A percentile compares a stretch with the other conserved stretches of the same genome.
These are phyloP conservation scores for Lipomyces yamanashiensis DNA, from an alignment of 805 yeast genomes.

Conservation along the genomic window DNA sequence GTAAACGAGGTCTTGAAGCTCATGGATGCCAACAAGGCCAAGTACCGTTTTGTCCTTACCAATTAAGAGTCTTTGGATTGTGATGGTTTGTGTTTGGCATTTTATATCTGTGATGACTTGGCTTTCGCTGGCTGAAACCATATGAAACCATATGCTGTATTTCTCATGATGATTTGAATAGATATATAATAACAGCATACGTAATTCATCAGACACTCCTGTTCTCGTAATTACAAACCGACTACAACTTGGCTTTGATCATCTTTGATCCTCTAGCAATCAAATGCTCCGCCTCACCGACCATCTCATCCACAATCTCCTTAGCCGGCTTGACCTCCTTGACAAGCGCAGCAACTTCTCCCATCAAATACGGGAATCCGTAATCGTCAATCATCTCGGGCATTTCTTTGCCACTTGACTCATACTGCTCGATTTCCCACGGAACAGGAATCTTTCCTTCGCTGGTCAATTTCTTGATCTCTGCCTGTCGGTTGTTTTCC, in stretches of 20 bases:
- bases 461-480: slow-evolving; percentile 35
- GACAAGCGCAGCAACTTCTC: slow-evolving; percentile 40
- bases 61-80: slow-evolving; percentile 7
- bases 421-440: slow-evolving; percentile 37
- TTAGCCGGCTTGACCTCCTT: slow-evolving; percentile 39
- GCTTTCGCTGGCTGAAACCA: background rate
- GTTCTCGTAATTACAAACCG: too few relatives aligned
- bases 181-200: too few relatives aligned
- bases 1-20: slow-evolving; percentile 33
- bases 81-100: too few relatives aligned
- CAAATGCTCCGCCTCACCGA: slow-evolving; percentile 37
- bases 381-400: slow-evolving; percentile 37
- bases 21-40: slow-evolving; percentile 37
- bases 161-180: too few relatives aligned
- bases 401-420: slow-evolving; percentile 32
- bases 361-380: slow-evolving; percentile 38
- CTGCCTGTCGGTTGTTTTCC: slow-evolving; percentile 39
- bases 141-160: too few relatives aligned
- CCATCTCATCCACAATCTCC: slow-evolving; percentile 39
- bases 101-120: too few relatives aligned
- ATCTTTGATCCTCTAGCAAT: slow-evolving; percentile 11
- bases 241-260: slow-evolving; percentile 28
- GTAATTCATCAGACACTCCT: too few relatives aligned
- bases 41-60: slow-evolving; percentile 34
- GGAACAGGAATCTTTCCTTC: slow-evolving; percentile 38